Evolutionary conservation across 176 grass and related monocot species (phyloP), one percentile per base, ranked within the genome.

Genomic region (Hyparrhenia diplandra): DNA sequence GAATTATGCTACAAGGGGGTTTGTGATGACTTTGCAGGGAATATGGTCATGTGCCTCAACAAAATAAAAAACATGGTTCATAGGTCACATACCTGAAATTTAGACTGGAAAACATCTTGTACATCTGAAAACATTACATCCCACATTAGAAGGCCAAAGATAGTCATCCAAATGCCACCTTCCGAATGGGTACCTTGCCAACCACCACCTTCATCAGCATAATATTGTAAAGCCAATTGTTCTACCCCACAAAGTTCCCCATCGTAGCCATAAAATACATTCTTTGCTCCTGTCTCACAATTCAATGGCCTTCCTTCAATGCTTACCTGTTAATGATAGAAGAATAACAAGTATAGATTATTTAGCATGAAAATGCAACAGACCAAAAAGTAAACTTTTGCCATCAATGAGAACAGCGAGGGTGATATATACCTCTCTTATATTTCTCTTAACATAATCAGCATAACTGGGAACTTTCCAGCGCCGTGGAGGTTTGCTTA

Each of bases 71-170:
- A 31, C 4, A 41, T 71, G 42, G 27, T 18, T 4, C 31, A 36
- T 37, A 71, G 13, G 59, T 42, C 27, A 82, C 39, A 64, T 84
- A 98, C 92, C 92, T 98, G 92, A 89, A 95, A 98, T 98, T 94
- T 95, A 71, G 92, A 93, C 23, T 82, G 86, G 75, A 98, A 98
- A 30, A 95, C 95, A 80, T 98, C 86, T 3, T 64, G 82, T 18
- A 89, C 45, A 18, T 91, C 78, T 59, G 75, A 91, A 88, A 98
- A 98, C 78, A 98, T 89, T 70, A 86, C 88, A 43, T 95, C 95
- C 95, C 92, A 98, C 95, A 95, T 98, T 23, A 98, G 78, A 92
- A 98, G 86, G 45, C 92, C 90, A 89, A 95, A 98, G 58, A 98
- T 82, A 28, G 88, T 95, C 92, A 94, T 91, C 95, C 95, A 98